Percentiles rank a stretch among this genome's conserved stretches.
Conservation (phyloP, 2,329 filamentous ascomycete species). For the Setomelanomma holmii region DNA sequence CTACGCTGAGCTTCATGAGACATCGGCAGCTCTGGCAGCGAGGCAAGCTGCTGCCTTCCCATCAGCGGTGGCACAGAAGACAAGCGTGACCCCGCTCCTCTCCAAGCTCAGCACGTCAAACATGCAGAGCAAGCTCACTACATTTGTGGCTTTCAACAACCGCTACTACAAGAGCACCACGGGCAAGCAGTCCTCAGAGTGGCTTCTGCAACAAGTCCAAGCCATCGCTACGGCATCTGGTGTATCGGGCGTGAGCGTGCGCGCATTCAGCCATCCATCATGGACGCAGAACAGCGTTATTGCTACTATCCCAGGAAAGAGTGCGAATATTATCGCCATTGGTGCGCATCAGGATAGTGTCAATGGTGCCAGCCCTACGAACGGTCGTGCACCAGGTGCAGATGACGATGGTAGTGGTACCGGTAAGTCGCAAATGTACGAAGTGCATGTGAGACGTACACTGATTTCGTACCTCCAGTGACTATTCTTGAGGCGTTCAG, state of each 20-base stretch:
- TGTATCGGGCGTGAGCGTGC: slow-evolving; percentile 72
- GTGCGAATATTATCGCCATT: slow-evolving; percentile 81
- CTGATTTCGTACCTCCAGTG: slow-evolving; percentile 56
- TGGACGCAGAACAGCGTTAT: slow-evolving; percentile 92
- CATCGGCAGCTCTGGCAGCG: not conserved
- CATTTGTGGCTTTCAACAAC: slow-evolving; percentile 30
- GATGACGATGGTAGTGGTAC: slow-evolving; percentile 92
- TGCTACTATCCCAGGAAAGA: slow-evolving; percentile 84
- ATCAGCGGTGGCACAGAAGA: slow-evolving; percentile 16
- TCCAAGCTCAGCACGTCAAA: slow-evolving; percentile 26
- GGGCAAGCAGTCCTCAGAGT: slow-evolving; percentile 82
- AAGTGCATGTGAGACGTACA: not conserved
- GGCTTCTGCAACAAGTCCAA: slow-evolving; percentile 78
- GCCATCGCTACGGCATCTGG: slow-evolving; percentile 73
- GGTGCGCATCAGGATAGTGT: slow-evolving; percentile 94
- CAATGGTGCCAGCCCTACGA: slow-evolving; percentile 82
- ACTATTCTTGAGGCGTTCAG: slow-evolving; percentile 91
- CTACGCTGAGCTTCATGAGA: slow-evolving; percentile 19
- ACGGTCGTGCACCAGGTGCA: slow-evolving; percentile 83
- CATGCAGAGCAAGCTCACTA: slow-evolving; percentile 23
- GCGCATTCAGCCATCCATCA: slow-evolving; percentile 72
- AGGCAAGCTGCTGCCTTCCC: slow-evolving; percentile 21
- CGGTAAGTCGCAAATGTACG: no score
- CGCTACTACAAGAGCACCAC: slow-evolving; percentile 29
- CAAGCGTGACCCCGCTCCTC: slow-evolving; percentile 20